phyloP scores from a whole-genome alignment of 768 basidiomycete genomes.

The Tricholoma bakamatsutake region DNA sequence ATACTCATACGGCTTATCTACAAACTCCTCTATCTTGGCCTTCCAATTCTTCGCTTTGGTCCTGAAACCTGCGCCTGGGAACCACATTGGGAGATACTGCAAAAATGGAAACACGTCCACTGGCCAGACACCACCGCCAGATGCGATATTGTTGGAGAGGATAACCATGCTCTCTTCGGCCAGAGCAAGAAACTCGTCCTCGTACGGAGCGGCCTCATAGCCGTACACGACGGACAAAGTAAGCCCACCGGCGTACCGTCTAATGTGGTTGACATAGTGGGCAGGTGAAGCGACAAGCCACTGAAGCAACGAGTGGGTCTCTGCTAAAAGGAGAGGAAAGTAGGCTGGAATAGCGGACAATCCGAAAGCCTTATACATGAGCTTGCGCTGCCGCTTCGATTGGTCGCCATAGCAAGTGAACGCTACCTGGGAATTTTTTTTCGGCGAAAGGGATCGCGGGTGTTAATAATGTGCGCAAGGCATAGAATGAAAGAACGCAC shows the following conservation, averaged over 20 bases:
- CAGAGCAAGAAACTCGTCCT: constrained; percentile 33
- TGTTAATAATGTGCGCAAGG: background rate
- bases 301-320: constrained; percentile 52
- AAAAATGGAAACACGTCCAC: constrained; percentile 45
- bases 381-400: constrained; percentile 56
- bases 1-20: constrained; percentile 55
- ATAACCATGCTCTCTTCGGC: constrained; percentile 39
- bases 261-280: constrained; percentile 29
- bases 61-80: constrained; percentile 65
- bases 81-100: constrained; percentile 55
- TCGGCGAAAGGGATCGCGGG: background rate
- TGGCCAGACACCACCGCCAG: constrained; percentile 43
- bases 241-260: constrained; percentile 53
- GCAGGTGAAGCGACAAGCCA: constrained; percentile 42
- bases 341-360: constrained; percentile 47
- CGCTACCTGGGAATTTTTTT: constrained; percentile 35
- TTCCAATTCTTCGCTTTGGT: constrained; percentile 57
- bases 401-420: constrained; percentile 64
- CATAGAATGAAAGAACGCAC: constrained; percentile 23
- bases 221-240: constrained; percentile 60
- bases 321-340: constrained; percentile 49
- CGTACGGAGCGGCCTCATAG: constrained; percentile 35
- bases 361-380: constrained; percentile 62
- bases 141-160: constrained; percentile 35
- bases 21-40: constrained; percentile 56